A percentile compares a stretch with the other conserved stretches of the same genome.
Conservation (phyloP, 495 filamentous ascomycete species). For the Podospora didyma region DNA sequence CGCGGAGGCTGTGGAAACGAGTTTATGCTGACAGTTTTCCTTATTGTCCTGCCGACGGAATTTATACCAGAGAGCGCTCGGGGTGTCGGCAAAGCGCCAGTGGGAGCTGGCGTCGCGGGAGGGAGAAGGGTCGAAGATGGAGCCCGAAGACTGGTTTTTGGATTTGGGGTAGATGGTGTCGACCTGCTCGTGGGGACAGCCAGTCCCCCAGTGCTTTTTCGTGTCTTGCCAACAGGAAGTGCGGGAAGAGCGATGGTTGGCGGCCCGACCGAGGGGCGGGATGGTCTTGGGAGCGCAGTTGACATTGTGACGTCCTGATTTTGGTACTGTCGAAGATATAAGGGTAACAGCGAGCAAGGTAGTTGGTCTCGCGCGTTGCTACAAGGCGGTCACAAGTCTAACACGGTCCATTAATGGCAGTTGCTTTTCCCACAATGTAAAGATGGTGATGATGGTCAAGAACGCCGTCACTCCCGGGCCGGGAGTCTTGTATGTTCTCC, state of each 20-base stretch:
- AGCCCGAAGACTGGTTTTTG: constrained; percentile 56
- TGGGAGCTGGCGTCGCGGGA: constrained; percentile 44
- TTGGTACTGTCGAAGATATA: neutral
- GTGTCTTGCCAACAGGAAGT: constrained; percentile 65
- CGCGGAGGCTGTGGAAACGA: constrained; percentile 89
- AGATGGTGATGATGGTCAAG: neutral
- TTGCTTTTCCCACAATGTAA: neutral
- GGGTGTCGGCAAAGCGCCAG: constrained; percentile 47
- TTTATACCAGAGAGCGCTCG: constrained; percentile 47
- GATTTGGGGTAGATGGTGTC: constrained; percentile 48
- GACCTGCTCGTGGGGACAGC: constrained; percentile 44
- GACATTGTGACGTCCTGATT: constrained; percentile 42
- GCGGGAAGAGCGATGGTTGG: constrained; percentile 64
- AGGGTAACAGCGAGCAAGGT: neutral
- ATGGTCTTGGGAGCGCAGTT: constrained; percentile 60
- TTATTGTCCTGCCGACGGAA: constrained; percentile 58
- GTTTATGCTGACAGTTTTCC: constrained; percentile 85
- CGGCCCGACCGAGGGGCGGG: constrained; percentile 58
- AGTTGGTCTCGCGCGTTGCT: neutral
- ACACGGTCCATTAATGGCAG: constrained; percentile 11
- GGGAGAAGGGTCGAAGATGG: constrained; percentile 52
- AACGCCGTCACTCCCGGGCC: constrained; percentile 1
- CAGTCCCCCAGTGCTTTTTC: constrained; percentile 54
- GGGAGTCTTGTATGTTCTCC: constrained; percentile 1
- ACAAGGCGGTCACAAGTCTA: constrained; percentile 4